A percentile compares a stretch with the other conserved stretches of the same genome.
phyloP scores from a whole-genome alignment of 306 rosid species.

The Macrotyloma uniflorum region DNA sequence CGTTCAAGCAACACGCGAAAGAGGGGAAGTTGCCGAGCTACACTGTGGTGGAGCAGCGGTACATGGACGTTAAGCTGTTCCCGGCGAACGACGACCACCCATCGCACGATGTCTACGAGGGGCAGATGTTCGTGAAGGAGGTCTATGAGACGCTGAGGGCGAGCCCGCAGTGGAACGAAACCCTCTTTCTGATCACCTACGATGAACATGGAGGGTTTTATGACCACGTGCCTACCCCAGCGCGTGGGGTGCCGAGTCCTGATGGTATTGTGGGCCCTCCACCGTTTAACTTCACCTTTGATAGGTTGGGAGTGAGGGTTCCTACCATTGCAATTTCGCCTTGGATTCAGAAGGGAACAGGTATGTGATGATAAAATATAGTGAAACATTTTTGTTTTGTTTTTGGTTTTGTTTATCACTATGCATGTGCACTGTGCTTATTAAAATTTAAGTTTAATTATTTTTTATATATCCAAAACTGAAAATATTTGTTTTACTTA shows the following conservation, averaged over 20 bases:
- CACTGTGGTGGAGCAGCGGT: constrained; percentile 84
- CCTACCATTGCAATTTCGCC: constrained; percentile 86
- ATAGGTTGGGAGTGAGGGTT: constrained; percentile 86
- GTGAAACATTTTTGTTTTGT: too few relatives aligned
- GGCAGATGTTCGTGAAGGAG: constrained; percentile 87
- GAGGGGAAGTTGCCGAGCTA: constrained; percentile 66
- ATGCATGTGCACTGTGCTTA: too few relatives aligned
- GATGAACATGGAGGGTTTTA: constrained; percentile 94
- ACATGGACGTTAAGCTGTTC: constrained; percentile 49
- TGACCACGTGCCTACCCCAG: constrained; percentile 84
- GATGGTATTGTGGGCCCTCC: constrained; percentile 79
- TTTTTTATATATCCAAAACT: too few relatives aligned
- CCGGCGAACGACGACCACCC: constrained; percentile 96
- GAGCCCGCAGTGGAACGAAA: constrained; percentile 87
- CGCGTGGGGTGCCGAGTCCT: constrained; percentile 70
- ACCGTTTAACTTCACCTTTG: constrained; percentile 65
- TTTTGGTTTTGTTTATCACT: too few relatives aligned
- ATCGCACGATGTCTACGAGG: constrained; percentile 82
- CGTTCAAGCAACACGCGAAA: constrained; percentile 60
- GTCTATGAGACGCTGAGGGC: constrained; percentile 84
- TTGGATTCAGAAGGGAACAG: constrained; percentile 82
- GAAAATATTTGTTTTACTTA: too few relatives aligned
- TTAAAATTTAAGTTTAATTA: too few relatives aligned
- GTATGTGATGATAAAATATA: too few relatives aligned
- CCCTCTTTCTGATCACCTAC: constrained; percentile 72